Conservation (phyloP, 805 yeast genomes). For the Metschnikowia bowlesiae region DNA sequence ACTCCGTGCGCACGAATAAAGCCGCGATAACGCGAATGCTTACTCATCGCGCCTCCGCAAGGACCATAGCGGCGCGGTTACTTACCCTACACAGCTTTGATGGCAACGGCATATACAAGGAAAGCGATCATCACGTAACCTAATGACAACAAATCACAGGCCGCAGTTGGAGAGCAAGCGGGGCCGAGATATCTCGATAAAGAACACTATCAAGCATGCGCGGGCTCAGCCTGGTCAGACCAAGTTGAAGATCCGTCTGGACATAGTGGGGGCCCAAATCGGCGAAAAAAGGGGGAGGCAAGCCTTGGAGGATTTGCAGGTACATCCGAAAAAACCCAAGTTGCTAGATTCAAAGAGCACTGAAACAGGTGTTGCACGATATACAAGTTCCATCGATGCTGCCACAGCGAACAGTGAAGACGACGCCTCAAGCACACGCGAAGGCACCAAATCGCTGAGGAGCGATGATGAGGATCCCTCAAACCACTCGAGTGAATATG, state of each 20-base stretch:
- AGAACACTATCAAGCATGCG: constrained; percentile 34
- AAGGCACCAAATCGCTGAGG: background rate
- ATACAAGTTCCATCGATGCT: background rate
- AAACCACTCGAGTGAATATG: background rate
- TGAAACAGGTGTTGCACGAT: background rate
- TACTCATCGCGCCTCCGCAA: background rate
- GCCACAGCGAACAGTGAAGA: background rate
- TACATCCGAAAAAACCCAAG: constrained; percentile 6
- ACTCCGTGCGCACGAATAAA: too few relatives aligned
- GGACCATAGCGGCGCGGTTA: background rate
- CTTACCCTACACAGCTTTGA: background rate
- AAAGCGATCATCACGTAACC: background rate
- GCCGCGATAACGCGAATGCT: background rate
- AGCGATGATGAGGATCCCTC: background rate
- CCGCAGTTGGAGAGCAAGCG: constrained; percentile 40
- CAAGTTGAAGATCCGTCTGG: constrained; percentile 28
- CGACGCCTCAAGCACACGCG: background rate
- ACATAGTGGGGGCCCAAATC: constrained; percentile 16
- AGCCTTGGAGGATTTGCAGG: constrained; percentile 25
- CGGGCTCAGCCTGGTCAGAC: constrained; percentile 31
- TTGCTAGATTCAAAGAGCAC: background rate
- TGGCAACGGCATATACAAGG: background rate
- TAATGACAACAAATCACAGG: constrained; percentile 41
- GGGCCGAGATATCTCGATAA: constrained; percentile 29
- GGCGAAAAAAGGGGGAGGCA: constrained; percentile 13